phyloP scores from a whole-genome alignment of 1,139 yeast species.

The Geotrichum candidum region DNA sequence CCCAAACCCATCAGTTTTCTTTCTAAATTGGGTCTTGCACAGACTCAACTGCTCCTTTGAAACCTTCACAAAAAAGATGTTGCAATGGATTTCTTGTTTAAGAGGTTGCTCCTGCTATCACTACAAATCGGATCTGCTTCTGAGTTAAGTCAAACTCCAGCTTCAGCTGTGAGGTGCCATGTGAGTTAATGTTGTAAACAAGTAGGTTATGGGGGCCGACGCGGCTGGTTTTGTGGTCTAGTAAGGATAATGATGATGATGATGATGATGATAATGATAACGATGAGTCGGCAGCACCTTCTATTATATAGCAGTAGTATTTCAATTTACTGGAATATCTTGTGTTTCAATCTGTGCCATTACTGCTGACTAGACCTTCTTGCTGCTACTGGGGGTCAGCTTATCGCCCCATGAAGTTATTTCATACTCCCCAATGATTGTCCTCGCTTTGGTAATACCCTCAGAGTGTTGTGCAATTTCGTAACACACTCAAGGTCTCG shows the following conservation, averaged over 20 bases:
- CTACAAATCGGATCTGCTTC: slow-evolving; percentile 4
- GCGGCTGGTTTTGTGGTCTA: slow-evolving; percentile 28
- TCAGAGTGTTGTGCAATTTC: slow-evolving; percentile 80
- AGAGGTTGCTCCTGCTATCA: slow-evolving; percentile 67
- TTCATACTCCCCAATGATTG: slow-evolving; percentile 43
- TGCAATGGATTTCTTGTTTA: slow-evolving; percentile 65
- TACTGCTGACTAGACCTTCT: background rate
- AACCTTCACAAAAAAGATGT: slow-evolving; percentile 81
- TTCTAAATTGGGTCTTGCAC: slow-evolving; percentile 40
- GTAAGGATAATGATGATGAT: background rate
- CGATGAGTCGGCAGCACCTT: slow-evolving; percentile 20
- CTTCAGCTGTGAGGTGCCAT: background rate
- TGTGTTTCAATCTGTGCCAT: background rate
- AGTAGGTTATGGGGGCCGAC: slow-evolving; percentile 1
- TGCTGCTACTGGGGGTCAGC: too few relatives aligned
- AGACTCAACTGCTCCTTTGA: slow-evolving; percentile 50
- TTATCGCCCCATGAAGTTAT: background rate
- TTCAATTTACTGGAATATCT: slow-evolving; percentile 50
- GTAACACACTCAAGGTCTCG: slow-evolving; percentile 87
- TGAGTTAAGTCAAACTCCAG: background rate
- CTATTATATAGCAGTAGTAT: slow-evolving; percentile 61
- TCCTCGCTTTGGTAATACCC: slow-evolving; percentile 70
- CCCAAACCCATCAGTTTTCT: slow-evolving; percentile 55
- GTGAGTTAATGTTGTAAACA: background rate
- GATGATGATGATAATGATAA: too few relatives aligned